Evolutionary conservation across 2,329 filamentous ascomycete species (phyloP).

Genomic region (Leptographium lundbergii): DNA sequence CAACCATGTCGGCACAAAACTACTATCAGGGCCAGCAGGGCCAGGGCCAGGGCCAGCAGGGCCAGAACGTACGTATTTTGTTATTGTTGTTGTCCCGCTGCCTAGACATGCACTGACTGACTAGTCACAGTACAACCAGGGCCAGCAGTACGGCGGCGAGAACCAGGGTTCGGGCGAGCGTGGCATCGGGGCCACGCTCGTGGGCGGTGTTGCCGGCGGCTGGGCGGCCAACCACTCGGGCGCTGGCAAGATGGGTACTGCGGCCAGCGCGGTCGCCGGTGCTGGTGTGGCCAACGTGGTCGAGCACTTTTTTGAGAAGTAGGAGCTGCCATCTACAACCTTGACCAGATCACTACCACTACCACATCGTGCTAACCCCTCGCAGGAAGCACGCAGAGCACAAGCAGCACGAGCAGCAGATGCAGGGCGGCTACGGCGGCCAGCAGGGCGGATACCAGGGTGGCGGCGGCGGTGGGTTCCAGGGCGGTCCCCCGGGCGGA

Average conservation of each 20-base stretch:
- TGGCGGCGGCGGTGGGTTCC: background rate
- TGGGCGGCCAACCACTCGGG: constrained; percentile 41
- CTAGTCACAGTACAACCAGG: constrained; percentile 6
- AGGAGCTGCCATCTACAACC: background rate
- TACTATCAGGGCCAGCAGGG: constrained; percentile 13
- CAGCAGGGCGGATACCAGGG: background rate
- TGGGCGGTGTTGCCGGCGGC: constrained; percentile 40
- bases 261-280: constrained; percentile 37
- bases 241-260: constrained; percentile 35
- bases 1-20: constrained; percentile 12
- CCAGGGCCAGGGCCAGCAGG: constrained; percentile 12
- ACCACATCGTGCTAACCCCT: no score
- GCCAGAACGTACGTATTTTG: background rate
- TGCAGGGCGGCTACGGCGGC: background rate
- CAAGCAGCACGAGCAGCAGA: background rate
- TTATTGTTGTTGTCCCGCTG: constrained; percentile 6
- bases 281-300: constrained; percentile 42
- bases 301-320: constrained; percentile 22
- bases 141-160: constrained; percentile 11
- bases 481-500: constrained; percentile 1
- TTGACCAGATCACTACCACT: background rate
- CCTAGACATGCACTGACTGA: background rate
- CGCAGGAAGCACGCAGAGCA: background rate
- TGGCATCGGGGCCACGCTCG: constrained; percentile 39
- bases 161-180: constrained; percentile 30